These are phyloP conservation scores for Lodderomyces elongisporus DNA, from an alignment of 1,139 yeast genomes.

Conservation along the genomic window DNA sequence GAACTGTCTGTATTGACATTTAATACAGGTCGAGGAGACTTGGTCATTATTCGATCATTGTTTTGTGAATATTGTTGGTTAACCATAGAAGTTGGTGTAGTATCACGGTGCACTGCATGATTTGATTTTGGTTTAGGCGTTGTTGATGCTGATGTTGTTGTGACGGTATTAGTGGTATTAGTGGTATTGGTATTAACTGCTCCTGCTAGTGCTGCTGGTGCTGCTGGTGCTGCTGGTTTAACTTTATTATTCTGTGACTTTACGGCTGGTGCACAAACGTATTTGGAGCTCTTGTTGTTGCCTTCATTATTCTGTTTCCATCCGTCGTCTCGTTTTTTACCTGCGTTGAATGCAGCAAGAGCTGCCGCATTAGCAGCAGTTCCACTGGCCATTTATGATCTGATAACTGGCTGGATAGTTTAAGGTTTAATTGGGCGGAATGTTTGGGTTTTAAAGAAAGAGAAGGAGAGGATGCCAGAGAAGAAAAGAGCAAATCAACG, in stretches of 20 bases:
- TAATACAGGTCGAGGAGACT: conserved; percentile 2
- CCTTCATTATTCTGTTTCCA: not conserved
- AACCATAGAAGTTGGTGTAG: conserved; percentile 1
- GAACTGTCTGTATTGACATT: not conserved
- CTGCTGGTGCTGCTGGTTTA: conserved; percentile 2
- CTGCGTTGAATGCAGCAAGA: conserved; percentile 28
- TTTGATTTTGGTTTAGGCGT: too few species aligned
- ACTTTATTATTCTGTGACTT: not conserved
- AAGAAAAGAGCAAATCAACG: too few species aligned
- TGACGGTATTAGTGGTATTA: too few species aligned
- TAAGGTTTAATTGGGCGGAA: too few species aligned
- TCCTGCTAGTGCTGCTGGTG: conserved; percentile 3
- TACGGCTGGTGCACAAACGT: not conserved
- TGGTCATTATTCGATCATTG: not conserved
- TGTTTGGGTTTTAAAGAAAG: too few species aligned
- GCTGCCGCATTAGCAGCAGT: conserved; percentile 31
- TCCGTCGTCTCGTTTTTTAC: conserved; percentile 12
- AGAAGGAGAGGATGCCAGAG: too few species aligned
- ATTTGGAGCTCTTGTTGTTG: not conserved
- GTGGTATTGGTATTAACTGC: too few species aligned
- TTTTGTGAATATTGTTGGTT: not conserved
- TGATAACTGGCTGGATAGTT: too few species aligned
- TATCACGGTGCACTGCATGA: not conserved
- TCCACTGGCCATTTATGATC: conserved; percentile 4
- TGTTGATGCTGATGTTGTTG: not conserved